These are phyloP conservation scores for Pseudomonodictys pantanalensis DNA, from an alignment of 495 filamentous ascomycete species.

Conservation along the genomic window DNA sequence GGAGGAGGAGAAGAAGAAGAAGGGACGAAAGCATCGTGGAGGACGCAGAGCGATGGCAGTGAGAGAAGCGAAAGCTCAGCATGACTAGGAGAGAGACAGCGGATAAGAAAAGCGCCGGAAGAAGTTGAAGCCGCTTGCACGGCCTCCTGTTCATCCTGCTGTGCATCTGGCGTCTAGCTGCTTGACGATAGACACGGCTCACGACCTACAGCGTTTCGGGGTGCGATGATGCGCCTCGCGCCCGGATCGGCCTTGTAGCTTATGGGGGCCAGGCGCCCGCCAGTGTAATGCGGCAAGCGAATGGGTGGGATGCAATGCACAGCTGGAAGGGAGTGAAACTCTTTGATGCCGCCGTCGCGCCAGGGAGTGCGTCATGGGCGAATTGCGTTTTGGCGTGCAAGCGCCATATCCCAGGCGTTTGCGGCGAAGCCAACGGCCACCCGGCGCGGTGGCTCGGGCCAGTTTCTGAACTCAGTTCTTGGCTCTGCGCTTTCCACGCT, in stretches of 20 bases:
- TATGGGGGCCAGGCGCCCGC: not conserved
- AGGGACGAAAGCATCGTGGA: not conserved
- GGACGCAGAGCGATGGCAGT: slow-evolving; percentile 7
- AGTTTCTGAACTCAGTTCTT: no score
- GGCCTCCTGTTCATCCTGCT: slow-evolving; percentile 5
- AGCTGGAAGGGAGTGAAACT: slow-evolving; percentile 13
- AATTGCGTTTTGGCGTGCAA: not conserved
- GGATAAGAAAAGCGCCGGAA: not conserved
- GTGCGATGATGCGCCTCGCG: not conserved
- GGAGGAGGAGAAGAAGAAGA: not conserved
- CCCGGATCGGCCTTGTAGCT: not conserved
- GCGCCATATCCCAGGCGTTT: not conserved
- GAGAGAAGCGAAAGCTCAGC: not conserved
- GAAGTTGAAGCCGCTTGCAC: not conserved
- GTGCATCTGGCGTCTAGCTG: slow-evolving; percentile 14
- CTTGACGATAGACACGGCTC: not conserved
- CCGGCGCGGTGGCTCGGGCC: no score
- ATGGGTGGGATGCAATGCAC: slow-evolving; percentile 18
- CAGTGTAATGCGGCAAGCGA: slow-evolving; percentile 5
- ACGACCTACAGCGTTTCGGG: slow-evolving; percentile 9
- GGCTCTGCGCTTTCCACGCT: no score
- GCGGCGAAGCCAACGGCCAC: no score
- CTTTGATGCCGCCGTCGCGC: not conserved
- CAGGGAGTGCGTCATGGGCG: not conserved
- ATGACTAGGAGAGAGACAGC: not conserved